Evolutionary conservation across 306 rosid genomes (phyloP).

Genomic region (Hippophae rhamnoides): DNA sequence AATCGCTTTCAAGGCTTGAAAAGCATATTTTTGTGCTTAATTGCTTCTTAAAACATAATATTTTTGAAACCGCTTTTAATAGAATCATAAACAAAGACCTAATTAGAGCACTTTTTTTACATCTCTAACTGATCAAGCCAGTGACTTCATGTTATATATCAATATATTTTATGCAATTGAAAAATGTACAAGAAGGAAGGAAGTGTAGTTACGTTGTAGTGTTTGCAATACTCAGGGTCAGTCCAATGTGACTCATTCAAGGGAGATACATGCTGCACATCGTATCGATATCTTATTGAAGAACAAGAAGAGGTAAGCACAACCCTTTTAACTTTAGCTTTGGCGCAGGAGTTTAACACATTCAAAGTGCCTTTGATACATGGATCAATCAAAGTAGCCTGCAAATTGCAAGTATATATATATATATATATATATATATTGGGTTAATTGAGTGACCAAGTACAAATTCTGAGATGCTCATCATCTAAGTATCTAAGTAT

Average conservation of each 20-base stretch:
- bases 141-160: neutral
- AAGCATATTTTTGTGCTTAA: too few species aligned
- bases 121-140: too few species aligned
- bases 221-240: slow-evolving; percentile 67
- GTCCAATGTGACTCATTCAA: slow-evolving; percentile 80
- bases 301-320: slow-evolving; percentile 85
- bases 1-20: too few species aligned
- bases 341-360: slow-evolving; percentile 59
- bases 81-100: too few species aligned
- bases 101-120: too few species aligned
- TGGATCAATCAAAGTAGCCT: slow-evolving; percentile 67
- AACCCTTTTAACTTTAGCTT: slow-evolving; percentile 44
- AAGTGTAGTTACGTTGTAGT: slow-evolving; percentile 32
- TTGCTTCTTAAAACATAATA: too few species aligned
- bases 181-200: too few species aligned
- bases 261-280: slow-evolving; percentile 39
- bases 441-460: too few species aligned
- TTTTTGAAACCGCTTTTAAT: too few species aligned
- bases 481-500: too few species aligned
- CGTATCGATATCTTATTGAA: slow-evolving; percentile 58
- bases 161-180: neutral
- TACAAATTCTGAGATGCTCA: too few species aligned
- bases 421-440: too few species aligned
- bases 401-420: slow-evolving; percentile 4
- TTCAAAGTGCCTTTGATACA: slow-evolving; percentile 49